A percentile compares a stretch with the other conserved stretches of the same genome.
phyloP scores from a whole-genome alignment of 108 stramenopile genomes.

The Nannochloropsis gaditana region DNA sequence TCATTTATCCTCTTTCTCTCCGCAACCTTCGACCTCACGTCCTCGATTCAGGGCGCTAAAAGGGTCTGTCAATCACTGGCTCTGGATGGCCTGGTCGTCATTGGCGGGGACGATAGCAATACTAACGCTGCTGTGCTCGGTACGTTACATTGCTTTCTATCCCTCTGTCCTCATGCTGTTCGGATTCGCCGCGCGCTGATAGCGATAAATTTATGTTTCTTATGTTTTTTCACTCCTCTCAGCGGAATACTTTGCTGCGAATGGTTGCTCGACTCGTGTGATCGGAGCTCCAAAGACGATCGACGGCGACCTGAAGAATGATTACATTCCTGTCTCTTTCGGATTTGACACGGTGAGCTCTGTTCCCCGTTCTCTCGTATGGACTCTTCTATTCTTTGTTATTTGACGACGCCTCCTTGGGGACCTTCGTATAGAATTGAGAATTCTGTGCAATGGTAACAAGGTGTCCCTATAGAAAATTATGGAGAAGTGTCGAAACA shows the following conservation, averaged over 20 bases:
- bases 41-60: background rate
- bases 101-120: slow-evolving; percentile 52
- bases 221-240: background rate
- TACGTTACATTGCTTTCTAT: background rate
- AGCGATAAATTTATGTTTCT: no score
- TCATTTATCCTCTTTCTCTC: background rate
- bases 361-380: background rate
- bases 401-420: no score
- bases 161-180: background rate
- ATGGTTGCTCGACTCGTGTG: slow-evolving; percentile 43
- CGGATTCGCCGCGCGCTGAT: no score
- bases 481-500: no score
- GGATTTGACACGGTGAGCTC: slow-evolving; percentile 47
- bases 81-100: slow-evolving; percentile 47
- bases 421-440: no score
- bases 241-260: slow-evolving; percentile 49
- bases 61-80: background rate
- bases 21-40: background rate
- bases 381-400: background rate
- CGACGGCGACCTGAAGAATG: slow-evolving; percentile 53
- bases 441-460: no score
- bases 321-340: slow-evolving; percentile 53
- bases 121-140: slow-evolving; percentile 49
- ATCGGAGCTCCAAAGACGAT: slow-evolving; percentile 50
- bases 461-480: no score